These are phyloP conservation scores for Aspergillus kassunensis DNA, from an alignment of 495 filamentous ascomycete species.

Conservation along the genomic window DNA sequence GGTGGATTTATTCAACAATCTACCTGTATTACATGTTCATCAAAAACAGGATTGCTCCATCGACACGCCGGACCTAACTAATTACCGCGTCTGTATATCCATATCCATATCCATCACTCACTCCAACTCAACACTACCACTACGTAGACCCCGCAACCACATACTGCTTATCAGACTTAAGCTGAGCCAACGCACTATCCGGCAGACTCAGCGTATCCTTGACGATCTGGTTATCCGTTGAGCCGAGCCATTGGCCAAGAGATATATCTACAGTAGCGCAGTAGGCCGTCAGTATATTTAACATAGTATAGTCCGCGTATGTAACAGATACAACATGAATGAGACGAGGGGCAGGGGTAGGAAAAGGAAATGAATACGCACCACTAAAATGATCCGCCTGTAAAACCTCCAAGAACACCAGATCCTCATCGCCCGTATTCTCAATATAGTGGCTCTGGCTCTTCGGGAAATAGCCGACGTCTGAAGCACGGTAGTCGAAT, in stretches of 20 bases:
- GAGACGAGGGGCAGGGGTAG: too few species aligned
- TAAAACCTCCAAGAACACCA: conserved; percentile 68
- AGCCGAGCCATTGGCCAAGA: conserved; percentile 60
- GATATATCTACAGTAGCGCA: conserved; percentile 47
- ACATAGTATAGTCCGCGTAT: not conserved
- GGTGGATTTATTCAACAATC: too few species aligned
- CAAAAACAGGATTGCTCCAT: too few species aligned
- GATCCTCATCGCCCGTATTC: conserved; percentile 64
- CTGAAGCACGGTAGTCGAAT: conserved; percentile 73
- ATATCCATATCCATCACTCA: too few species aligned
- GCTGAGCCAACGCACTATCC: conserved; percentile 45
- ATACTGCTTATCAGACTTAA: conserved; percentile 61
- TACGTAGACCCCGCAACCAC: conserved; percentile 45
- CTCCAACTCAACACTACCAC: too few species aligned
- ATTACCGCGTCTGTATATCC: too few species aligned
- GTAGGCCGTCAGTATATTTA: not conserved
- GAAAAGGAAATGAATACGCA: conserved; percentile 18
- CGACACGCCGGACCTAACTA: too few species aligned
- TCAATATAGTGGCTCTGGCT: conserved; percentile 68
- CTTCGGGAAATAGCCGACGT: conserved; percentile 66
- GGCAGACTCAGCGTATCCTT: conserved; percentile 58
- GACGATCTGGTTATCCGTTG: conserved; percentile 61
- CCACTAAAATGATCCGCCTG: conserved; percentile 60
- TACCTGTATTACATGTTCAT: too few species aligned
- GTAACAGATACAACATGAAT: too few species aligned